These are phyloP conservation scores for Cymodocea nodosa DNA, from an alignment of 116 monocot genomes.

Conservation along the genomic window DNA sequence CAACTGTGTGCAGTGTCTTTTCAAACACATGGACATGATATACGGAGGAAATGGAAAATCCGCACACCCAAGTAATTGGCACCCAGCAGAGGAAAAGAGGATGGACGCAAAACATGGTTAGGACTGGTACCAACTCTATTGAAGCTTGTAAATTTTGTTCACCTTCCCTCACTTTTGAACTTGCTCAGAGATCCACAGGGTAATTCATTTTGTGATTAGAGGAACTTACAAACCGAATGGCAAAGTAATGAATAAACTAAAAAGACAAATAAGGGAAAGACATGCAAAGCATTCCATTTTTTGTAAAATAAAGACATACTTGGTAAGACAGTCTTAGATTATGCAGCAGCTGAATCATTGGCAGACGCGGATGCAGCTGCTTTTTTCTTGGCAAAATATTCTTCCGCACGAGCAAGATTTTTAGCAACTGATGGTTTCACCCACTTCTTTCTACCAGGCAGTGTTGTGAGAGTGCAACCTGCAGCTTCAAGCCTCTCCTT, in stretches of 20 bases:
- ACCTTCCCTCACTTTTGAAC: too few relatives aligned
- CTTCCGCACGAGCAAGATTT: constrained; percentile 79
- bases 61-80: too few relatives aligned
- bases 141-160: too few relatives aligned
- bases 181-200: too few relatives aligned
- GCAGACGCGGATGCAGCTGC: constrained; percentile 24
- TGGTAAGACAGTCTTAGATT: background rate
- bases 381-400: constrained; percentile 86
- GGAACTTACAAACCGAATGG: too few relatives aligned
- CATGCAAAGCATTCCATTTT: background rate
- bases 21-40: too few relatives aligned
- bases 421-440: constrained; percentile 75
- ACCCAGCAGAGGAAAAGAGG: too few relatives aligned
- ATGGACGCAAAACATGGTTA: too few relatives aligned
- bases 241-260: background rate
- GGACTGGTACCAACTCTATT: too few relatives aligned
- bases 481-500: constrained; percentile 84
- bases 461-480: constrained; percentile 63
- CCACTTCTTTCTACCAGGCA: constrained; percentile 90
- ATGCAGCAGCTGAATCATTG: background rate
- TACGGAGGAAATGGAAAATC: too few relatives aligned
- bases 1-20: too few relatives aligned
- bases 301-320: background rate
- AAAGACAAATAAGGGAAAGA: background rate
- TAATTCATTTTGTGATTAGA: too few relatives aligned